These are phyloP conservation scores for Cardamine occulta DNA, from an alignment of 345 rosid species.

Conservation along the genomic window DNA sequence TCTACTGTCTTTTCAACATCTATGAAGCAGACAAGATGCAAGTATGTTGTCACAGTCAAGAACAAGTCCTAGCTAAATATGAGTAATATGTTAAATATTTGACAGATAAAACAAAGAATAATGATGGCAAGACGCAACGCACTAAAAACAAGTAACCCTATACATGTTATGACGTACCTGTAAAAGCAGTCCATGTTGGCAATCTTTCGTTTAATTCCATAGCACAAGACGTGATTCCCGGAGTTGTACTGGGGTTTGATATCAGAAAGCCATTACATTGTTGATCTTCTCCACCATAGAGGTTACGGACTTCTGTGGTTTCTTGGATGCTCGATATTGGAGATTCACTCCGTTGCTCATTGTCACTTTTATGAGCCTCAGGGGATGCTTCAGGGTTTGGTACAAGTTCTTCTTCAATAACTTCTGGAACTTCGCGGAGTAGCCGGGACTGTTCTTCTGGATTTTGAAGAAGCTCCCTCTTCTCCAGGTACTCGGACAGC, in stretches of 20 bases:
- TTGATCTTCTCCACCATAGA: slow-evolving; percentile 38
- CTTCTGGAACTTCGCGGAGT: slow-evolving; percentile 62
- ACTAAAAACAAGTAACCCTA: slow-evolving; percentile 26
- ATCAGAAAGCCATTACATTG: slow-evolving; percentile 40
- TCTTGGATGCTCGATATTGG: slow-evolving; percentile 40
- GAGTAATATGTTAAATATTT: background rate
- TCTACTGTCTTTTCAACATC: background rate
- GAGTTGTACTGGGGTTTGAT: slow-evolving; percentile 39
- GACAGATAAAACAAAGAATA: slow-evolving; percentile 9
- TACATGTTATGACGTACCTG: slow-evolving; percentile 42
- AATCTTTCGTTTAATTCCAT: slow-evolving; percentile 36
- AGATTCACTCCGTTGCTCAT: slow-evolving; percentile 34
- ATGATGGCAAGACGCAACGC: slow-evolving; percentile 1
- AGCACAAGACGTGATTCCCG: slow-evolving; percentile 41
- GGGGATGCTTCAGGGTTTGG: slow-evolving; percentile 36
- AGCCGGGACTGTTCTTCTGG: slow-evolving; percentile 70
- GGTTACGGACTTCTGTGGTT: slow-evolving; percentile 35
- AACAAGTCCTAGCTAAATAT: background rate
- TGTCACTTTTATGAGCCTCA: slow-evolving; percentile 34
- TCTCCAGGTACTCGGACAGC: slow-evolving; percentile 72
- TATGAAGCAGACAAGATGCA: slow-evolving; percentile 7
- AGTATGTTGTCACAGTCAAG: background rate
- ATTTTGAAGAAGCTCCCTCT: slow-evolving; percentile 66
- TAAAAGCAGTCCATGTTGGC: slow-evolving; percentile 42
- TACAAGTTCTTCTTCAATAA: slow-evolving; percentile 65